Evolutionary conservation across 345 rosid species (phyloP).

Genomic region (Linum usitatissimum): DNA sequence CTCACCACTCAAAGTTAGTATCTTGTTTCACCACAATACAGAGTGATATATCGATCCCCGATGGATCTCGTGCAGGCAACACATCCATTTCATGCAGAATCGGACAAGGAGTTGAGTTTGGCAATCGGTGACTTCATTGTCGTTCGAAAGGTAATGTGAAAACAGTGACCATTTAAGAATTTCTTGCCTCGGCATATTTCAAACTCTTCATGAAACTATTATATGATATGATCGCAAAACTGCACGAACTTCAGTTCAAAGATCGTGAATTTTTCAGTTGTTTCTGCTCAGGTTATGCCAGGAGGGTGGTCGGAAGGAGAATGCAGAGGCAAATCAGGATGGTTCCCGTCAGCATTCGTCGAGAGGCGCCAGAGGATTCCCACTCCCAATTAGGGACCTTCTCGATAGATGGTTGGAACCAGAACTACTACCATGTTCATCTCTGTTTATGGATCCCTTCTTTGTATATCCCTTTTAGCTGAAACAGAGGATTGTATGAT

Average conservation of each 20-base stretch:
- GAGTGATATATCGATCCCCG: not conserved
- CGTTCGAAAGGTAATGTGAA: slow-evolving; percentile 59
- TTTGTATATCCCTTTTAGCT: slow-evolving; percentile 13
- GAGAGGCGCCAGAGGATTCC: slow-evolving; percentile 88
- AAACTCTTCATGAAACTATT: no score
- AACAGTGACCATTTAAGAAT: no score
- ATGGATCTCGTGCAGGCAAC: slow-evolving; percentile 39
- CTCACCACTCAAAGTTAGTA: not conserved
- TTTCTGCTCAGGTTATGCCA: slow-evolving; percentile 44
- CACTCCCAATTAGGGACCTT: slow-evolving; percentile 29
- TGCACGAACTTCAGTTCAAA: no score
- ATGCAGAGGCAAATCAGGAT: slow-evolving; percentile 87
- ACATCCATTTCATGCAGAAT: slow-evolving; percentile 60
- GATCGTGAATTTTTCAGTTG: no score
- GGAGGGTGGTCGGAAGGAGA: slow-evolving; percentile 98
- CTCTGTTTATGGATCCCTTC: no score
- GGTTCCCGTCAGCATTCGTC: slow-evolving; percentile 82
- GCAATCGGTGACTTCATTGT: slow-evolving; percentile 75
- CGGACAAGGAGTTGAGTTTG: slow-evolving; percentile 85
- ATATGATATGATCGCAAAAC: no score
- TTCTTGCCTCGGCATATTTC: no score
- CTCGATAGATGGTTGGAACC: not conserved
- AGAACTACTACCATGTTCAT: not conserved
- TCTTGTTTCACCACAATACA: not conserved
- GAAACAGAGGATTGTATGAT: not conserved